Evolutionary conservation across 2,329 filamentous ascomycete species (phyloP), one percentile per base, ranked within the genome.

Genomic region (Ophiocordyceps unilateralis): DNA sequence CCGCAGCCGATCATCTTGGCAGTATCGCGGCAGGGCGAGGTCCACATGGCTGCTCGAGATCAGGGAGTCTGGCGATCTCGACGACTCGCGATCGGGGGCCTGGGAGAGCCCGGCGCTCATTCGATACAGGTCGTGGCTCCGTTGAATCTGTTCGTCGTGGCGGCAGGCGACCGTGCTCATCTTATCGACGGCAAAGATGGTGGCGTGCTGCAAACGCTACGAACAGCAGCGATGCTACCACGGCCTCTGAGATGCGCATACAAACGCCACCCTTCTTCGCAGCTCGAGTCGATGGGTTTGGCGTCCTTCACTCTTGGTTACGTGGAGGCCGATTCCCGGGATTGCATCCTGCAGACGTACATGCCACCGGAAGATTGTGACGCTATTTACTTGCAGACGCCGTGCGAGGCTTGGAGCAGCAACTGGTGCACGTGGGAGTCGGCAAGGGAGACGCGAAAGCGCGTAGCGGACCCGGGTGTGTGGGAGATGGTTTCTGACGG

Each of bases 261-360:
- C 51, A 69, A 72, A 1, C 47, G 46, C 24, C 51, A 52, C 28
- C 47, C 52, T 22, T 39, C 68, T 62, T 44, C 65, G 66, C 40
- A 63, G 61, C 46, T 74, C 70, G 72, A 69, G 14, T 69, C 68
- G 1, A 60, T 68, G 1, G 73, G 76, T 0, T 59, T 87, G 1
- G 66, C 67, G 23, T 77, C 70, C 14, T 64, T 86, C n/a, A 77
- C 73, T 0, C 58, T 86, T 20, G 73, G 71, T 12, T 85, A 84
- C 53, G 68, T 69, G 3, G 70, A 73, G 45, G 61, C 65, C 4
- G 72, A 76, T 19, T 74, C 72, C 0, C 69, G 73, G 11, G 70
- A 79, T 41, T 75, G 79, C 44, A 66, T 83, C 19, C 63, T 85
- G 47, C 76, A 82, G 43, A 79, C 70, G 0, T 83, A 78, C 51